Evolutionary conservation across 1,139 yeast species (phyloP).

Genomic region (Geotrichum siamense): DNA sequence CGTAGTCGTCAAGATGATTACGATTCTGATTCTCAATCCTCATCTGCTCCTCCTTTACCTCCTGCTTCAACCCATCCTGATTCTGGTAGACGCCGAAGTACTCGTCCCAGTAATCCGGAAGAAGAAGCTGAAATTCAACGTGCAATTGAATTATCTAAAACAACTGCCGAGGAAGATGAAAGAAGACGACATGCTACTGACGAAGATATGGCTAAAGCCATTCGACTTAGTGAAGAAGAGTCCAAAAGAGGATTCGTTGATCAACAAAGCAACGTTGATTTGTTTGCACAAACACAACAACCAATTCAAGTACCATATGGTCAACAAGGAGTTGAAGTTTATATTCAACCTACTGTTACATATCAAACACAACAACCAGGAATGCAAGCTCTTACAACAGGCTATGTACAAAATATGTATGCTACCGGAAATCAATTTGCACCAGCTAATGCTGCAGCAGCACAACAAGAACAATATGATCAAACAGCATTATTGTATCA

Average conservation of each 20-base stretch:
- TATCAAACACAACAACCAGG: constrained; percentile 34
- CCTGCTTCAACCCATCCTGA: constrained; percentile 8
- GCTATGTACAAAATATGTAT: constrained; percentile 42
- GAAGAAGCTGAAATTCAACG: constrained; percentile 76
- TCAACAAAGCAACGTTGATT: constrained; percentile 26
- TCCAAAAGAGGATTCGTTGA: constrained; percentile 38
- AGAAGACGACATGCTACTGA: constrained; percentile 42
- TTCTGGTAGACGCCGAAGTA: constrained; percentile 1
- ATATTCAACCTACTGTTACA: constrained; percentile 2
- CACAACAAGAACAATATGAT: constrained; percentile 32
- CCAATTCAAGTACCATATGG: constrained; percentile 21
- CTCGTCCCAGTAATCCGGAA: constrained; percentile 35
- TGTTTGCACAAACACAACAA: constrained; percentile 25
- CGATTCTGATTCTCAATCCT: constrained; percentile 11
- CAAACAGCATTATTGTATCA: constrained; percentile 34
- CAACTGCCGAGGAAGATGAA: constrained; percentile 85
- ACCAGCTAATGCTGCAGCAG: constrained; percentile 4
- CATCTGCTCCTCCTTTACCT: constrained; percentile 12
- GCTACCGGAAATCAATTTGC: constrained; percentile 25
- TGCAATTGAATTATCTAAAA: constrained; percentile 75
- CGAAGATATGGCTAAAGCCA: constrained; percentile 67
- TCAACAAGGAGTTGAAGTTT: constrained; percentile 20
- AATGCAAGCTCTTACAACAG: constrained; percentile 41
- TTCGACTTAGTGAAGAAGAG: constrained; percentile 79
- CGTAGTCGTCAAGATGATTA: constrained; percentile 20